Conservation (phyloP, 1,139 yeast genomes). For the Blastobotrys arbuscula region DNA sequence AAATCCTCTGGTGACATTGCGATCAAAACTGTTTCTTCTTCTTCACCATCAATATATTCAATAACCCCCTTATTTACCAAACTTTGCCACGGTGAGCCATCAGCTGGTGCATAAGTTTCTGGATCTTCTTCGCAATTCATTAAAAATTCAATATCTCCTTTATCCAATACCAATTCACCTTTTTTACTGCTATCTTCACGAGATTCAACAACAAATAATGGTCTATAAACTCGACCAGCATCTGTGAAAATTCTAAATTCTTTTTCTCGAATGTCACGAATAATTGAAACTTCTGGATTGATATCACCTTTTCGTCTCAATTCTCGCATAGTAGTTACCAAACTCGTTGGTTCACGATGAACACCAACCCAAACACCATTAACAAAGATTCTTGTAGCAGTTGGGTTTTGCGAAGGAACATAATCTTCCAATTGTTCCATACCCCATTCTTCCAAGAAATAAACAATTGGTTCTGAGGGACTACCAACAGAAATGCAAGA, state of each 20-base stretch:
- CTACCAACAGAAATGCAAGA: slow-evolving; percentile 97
- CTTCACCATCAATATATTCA: slow-evolving; percentile 95
- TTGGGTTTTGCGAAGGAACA: slow-evolving; percentile 87
- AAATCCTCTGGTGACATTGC: slow-evolving; percentile 99
- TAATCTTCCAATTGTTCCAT: slow-evolving; percentile 96
- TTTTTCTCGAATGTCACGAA: slow-evolving; percentile 93
- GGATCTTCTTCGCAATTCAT: slow-evolving; percentile 44
- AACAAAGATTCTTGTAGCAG: slow-evolving; percentile 90
- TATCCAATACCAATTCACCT: slow-evolving; percentile 77
- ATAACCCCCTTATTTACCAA: slow-evolving; percentile 81
- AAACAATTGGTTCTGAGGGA: slow-evolving; percentile 90
- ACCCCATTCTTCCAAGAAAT: slow-evolving; percentile 98
- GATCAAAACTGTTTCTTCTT: slow-evolving; percentile 95
- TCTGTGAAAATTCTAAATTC: slow-evolving; percentile 95
- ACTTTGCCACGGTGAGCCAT: slow-evolving; percentile 74
- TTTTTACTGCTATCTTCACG: slow-evolving; percentile 62
- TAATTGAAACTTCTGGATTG: slow-evolving; percentile 92
- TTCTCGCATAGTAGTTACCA: slow-evolving; percentile 85
- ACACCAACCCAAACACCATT: slow-evolving; percentile 99
- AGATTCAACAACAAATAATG: slow-evolving; percentile 85
- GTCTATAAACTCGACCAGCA: slow-evolving; percentile 97
- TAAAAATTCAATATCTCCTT: slow-evolving; percentile 73
- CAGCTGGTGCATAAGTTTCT: slow-evolving; percentile 35
- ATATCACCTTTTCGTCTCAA: slow-evolving; percentile 95
- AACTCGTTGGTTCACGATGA: slow-evolving; percentile 88